Percentiles rank a stretch among this genome's conserved stretches.
Conservation (phyloP, 768 basidiomycete species). For the Gautieria morchelliformis region DNA sequence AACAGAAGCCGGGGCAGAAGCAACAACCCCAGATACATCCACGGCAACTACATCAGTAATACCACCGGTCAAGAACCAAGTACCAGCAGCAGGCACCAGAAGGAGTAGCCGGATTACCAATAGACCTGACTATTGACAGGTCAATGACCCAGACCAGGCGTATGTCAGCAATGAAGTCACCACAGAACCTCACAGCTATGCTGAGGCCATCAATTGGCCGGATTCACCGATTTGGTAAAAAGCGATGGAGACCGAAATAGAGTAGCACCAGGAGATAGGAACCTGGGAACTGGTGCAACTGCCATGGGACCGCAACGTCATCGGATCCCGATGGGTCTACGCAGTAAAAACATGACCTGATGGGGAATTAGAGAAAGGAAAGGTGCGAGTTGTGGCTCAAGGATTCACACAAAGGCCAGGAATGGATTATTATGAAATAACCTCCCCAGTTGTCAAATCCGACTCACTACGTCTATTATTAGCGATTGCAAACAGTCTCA, state of each 20-base stretch:
- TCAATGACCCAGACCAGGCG: background rate
- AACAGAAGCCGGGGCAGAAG: too few species aligned
- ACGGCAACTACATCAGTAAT: too few species aligned
- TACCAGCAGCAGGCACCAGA: background rate
- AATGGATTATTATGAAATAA: conserved; percentile 24
- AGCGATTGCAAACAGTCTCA: conserved; percentile 17
- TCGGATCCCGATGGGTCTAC: conserved; percentile 20
- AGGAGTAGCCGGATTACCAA: too few species aligned
- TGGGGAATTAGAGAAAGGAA: conserved; percentile 15
- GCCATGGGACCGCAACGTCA: conserved; percentile 11
- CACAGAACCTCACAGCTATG: conserved; percentile 5
- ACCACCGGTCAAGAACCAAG: background rate
- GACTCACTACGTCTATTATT: conserved; percentile 22
- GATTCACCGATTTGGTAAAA: conserved; percentile 15
- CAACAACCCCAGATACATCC: too few species aligned
- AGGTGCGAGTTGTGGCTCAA: conserved; percentile 19
- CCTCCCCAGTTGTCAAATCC: conserved; percentile 30
- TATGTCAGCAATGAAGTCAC: background rate
- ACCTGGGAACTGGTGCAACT: conserved; percentile 16
- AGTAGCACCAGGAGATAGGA: conserved; percentile 12
- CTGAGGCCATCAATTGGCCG: conserved; percentile 7
- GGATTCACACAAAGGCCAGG: too few species aligned
- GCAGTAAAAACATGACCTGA: conserved; percentile 14
- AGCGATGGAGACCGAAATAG: conserved; percentile 18
- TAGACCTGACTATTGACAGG: too few species aligned